These are phyloP conservation scores for Ceratocystis albifundus DNA, from an alignment of 2,329 filamentous ascomycete genomes.

Conservation along the genomic window DNA sequence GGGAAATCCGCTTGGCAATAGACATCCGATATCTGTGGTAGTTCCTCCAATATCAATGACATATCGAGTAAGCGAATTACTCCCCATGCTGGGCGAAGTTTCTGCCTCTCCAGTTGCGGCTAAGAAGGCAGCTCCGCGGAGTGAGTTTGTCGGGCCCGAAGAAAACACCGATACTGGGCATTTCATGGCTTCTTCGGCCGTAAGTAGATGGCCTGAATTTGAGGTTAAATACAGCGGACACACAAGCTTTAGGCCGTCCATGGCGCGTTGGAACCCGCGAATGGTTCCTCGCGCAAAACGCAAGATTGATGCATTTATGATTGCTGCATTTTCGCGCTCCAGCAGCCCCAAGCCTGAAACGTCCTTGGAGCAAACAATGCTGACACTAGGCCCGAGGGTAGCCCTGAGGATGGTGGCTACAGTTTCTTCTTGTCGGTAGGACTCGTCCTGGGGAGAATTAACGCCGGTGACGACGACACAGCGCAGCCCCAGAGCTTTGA, in stretches of 20 bases:
- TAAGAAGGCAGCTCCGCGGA: conserved; percentile 26
- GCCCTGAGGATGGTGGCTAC: conserved; percentile 36
- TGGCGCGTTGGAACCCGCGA: conserved; percentile 36
- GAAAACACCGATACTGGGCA: conserved; percentile 26
- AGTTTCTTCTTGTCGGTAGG: conserved; percentile 40
- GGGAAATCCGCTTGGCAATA: conserved; percentile 26
- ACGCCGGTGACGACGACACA: conserved; percentile 46
- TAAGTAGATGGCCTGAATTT: conserved; percentile 35
- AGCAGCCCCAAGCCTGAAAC: conserved; percentile 34
- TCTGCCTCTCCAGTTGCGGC: not conserved
- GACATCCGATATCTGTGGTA: conserved; percentile 25
- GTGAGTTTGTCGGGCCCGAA: conserved; percentile 27
- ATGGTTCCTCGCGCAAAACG: conserved; percentile 38
- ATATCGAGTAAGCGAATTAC: conserved; percentile 24
- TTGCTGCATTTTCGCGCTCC: conserved; percentile 42
- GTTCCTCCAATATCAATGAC: conserved; percentile 27
- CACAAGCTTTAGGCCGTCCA: conserved; percentile 32
- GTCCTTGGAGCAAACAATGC: conserved; percentile 28
- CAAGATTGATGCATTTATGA: conserved; percentile 42
- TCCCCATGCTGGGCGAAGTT: conserved; percentile 9
- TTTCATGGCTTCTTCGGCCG: conserved; percentile 25
- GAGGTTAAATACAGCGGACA: conserved; percentile 38
- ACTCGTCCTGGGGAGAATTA: conserved; percentile 46
- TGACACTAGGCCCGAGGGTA: conserved; percentile 27
- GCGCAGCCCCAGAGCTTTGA: conserved; percentile 27